phyloP scores from a whole-genome alignment of 345 rosid genomes.

The Zanthoxylum bungeanum region DNA sequence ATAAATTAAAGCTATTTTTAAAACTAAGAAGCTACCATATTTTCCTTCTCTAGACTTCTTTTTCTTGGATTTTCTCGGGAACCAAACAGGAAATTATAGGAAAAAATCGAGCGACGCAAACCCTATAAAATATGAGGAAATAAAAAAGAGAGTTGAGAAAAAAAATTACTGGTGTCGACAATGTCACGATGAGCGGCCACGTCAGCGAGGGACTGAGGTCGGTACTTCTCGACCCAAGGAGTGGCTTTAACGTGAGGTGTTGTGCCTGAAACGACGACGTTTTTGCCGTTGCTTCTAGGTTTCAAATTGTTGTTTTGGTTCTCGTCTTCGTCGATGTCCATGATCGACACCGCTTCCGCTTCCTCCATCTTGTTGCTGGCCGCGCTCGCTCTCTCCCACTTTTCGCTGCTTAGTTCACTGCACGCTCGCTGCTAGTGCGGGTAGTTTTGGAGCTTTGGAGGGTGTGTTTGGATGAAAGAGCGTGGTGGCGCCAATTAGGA shows the following conservation, averaged over 20 bases:
- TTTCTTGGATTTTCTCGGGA: not conserved
- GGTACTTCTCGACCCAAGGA: conserved; percentile 98
- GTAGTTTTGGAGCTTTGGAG: not conserved
- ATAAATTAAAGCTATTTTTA: not conserved
- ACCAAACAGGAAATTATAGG: not conserved
- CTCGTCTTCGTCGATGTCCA: conserved; percentile 77
- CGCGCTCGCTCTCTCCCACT: not conserved
- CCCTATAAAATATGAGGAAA: conserved; percentile 15
- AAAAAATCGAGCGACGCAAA: conserved; percentile 2
- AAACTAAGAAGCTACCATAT: not conserved
- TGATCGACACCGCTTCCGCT: conserved; percentile 48
- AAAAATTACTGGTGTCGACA: conserved; percentile 75
- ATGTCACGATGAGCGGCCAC: conserved; percentile 99
- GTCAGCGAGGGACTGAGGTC: conserved; percentile 90
- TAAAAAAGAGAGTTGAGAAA: not conserved
- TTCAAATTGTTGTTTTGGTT: conserved; percentile 23
- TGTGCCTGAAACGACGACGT: conserved; percentile 33
- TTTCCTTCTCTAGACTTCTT: not conserved
- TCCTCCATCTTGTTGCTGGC: conserved; percentile 43
- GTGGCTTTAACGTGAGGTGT: conserved; percentile 49
- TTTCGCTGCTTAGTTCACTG: conserved; percentile 5
- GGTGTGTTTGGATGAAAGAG: not conserved
- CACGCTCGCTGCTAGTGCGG: not conserved
- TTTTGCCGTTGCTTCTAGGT: conserved; percentile 50
- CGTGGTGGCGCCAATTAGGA: too few relatives aligned